Conservation (phyloP, 176 grass and related monocot genomes). For the Rhynchospora tenuis region DNA sequence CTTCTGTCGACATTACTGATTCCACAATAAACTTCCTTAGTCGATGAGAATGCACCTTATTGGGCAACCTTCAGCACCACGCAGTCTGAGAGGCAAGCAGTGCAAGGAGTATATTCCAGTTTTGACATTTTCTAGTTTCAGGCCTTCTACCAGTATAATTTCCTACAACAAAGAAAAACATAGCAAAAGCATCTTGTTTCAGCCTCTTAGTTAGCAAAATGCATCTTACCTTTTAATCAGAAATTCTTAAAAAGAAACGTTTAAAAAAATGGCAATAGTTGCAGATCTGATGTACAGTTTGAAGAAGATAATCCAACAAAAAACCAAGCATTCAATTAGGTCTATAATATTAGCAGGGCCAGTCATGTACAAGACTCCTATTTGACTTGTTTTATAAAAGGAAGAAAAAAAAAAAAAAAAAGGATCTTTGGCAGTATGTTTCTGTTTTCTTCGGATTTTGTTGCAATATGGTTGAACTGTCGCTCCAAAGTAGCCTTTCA, state of each 20-base stretch:
- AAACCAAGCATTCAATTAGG: background rate
- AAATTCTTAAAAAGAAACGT: background rate
- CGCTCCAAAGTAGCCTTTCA: background rate
- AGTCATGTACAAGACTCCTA: background rate
- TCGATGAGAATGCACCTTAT: constrained; percentile 50
- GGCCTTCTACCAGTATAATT: constrained; percentile 46
- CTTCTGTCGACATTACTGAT: background rate
- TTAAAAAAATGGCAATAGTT: background rate
- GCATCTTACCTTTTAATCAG: background rate
- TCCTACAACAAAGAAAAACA: constrained; percentile 26
- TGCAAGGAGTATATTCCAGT: constrained; percentile 44
- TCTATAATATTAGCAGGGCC: background rate
- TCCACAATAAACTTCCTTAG: constrained; percentile 9
- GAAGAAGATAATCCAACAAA: background rate
- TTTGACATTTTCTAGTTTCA: constrained; percentile 44
- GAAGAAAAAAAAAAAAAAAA: background rate
- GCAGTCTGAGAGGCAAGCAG: constrained; percentile 42
- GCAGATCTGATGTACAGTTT: background rate
- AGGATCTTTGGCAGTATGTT: background rate
- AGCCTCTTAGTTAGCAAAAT: no score
- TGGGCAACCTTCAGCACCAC: constrained; percentile 40
- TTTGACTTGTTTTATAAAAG: background rate
- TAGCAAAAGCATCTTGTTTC: no score
- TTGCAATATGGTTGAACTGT: background rate
- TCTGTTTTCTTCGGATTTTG: background rate